Evolutionary conservation across 164 flowering plant genomes (phyloP).

Genomic region (Vitis rupestris): DNA sequence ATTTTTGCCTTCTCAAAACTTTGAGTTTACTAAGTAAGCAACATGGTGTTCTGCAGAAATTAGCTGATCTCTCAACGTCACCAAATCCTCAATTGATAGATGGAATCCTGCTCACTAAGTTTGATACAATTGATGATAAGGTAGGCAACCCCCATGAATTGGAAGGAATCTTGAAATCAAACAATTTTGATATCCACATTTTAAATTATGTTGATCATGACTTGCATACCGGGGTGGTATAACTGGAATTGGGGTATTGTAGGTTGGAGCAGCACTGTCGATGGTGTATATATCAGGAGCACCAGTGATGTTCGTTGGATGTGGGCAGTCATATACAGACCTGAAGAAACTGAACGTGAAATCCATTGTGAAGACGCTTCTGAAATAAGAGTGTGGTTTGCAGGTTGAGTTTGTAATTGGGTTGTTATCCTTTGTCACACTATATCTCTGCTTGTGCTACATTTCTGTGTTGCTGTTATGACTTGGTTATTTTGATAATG

Average conservation of each 20-base stretch:
- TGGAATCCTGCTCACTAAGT: conserved; percentile 95
- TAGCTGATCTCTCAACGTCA: conserved; percentile 79
- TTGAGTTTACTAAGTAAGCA: not conserved
- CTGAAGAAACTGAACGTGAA: conserved; percentile 90
- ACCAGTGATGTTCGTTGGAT: conserved; percentile 97
- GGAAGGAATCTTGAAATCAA: not conserved
- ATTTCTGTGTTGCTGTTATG: not conserved
- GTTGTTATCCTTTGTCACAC: not conserved
- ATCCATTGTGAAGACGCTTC: conserved; percentile 88
- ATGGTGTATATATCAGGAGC: conserved; percentile 98
- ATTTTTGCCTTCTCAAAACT: not conserved
- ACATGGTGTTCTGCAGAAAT: conserved; percentile 49
- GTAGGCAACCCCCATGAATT: conserved; percentile 26
- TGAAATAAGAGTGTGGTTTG: conserved; percentile 35
- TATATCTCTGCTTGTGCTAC: conserved; percentile 2
- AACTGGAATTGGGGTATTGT: conserved; percentile 3
- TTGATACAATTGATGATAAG: conserved; percentile 98
- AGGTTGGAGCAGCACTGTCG: conserved; percentile 98
- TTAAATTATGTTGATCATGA: not conserved
- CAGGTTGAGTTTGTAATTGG: not conserved
- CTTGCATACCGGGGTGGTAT: too few species aligned
- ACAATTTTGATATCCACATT: not conserved
- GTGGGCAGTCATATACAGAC: conserved; percentile 94
- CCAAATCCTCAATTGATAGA: conserved; percentile 77
- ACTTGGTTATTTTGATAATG: not conserved